Evolutionary conservation across 106 monocot species (phyloP), one percentile per base, ranked within the genome.

Genomic region (Acorus calamus): DNA sequence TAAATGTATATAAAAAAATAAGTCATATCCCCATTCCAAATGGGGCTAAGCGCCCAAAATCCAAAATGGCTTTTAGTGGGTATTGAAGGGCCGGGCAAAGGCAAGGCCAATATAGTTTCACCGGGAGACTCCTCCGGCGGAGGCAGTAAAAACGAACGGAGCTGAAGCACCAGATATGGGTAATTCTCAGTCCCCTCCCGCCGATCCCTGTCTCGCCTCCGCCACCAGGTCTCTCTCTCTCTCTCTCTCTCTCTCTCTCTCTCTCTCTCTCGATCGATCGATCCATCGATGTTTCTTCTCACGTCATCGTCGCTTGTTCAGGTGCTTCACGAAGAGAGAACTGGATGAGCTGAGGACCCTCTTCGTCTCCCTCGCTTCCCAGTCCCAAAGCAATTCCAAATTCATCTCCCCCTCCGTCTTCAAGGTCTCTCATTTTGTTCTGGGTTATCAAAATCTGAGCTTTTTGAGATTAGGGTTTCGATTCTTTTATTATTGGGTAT

Each of bases 261-360:
- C 41, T 57, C 47, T 3, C 42, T 59, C 47, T 57, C 2, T 5
- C 3, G 58, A 7, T 50, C 69, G n/a, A 5, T 8, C 44, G 14
- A 3, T 3, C 42, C 48, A 6, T 53, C 61, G 14, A 52, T 14
- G 12, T 11, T n/a, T n/a, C 8, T 42, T 61, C 13, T 4, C 11
- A 8, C 0, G 59, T 54, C 8, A 8, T 44, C 7, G 9, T 55
- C 7, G 9, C 14, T 51, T 44, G 2, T 42, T 14, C 45, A 91
- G 91, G 83, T 77, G 87, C n/a, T 98, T 91, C 69, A 73, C 80
- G 7, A 72, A 73, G 44, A 82, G 88, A 62, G 96, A 85, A 61
- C 68, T 98, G 49, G 81, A 80, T 4, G 85, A 83, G 64, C 79
- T 92, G 14, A 68, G 67, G 14, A 70, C 81, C 42, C 74, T 98